Conservation (phyloP, 202 grass and related monocot genomes). For the Hordeum pubiflorum region DNA sequence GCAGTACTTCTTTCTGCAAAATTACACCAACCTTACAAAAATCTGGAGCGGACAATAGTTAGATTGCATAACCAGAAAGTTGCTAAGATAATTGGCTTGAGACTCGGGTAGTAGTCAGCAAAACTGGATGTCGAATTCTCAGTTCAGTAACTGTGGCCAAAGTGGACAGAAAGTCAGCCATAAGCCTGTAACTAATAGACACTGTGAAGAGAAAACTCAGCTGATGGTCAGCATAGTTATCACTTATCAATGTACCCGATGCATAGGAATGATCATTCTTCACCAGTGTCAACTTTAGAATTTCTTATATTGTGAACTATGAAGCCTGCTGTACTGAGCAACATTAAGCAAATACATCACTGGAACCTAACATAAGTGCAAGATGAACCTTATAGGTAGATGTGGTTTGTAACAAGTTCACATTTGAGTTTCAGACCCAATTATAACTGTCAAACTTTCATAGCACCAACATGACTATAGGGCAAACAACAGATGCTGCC, state of each 20-base stretch:
- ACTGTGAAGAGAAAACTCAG: neutral
- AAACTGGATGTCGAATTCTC: neutral
- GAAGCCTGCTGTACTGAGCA: neutral
- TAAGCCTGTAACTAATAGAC: neutral
- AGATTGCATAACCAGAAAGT: neutral
- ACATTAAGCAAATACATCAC: neutral
- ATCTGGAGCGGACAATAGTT: neutral
- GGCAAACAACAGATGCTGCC: neutral
- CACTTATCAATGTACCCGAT: neutral
- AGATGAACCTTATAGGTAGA: neutral
- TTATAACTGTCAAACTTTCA: neutral
- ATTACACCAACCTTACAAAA: constrained; percentile 14
- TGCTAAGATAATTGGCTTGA: neutral
- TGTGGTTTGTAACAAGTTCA: neutral
- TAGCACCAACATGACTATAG: neutral
- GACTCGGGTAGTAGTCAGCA: neutral
- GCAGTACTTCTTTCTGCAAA: constrained; percentile 46
- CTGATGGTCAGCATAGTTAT: neutral
- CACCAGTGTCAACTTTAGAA: neutral
- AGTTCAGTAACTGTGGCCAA: neutral
- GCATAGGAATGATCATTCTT: neutral
- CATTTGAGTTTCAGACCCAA: neutral
- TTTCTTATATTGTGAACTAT: neutral
- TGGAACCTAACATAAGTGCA: neutral
- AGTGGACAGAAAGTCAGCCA: neutral